Evolutionary conservation across 1,284 basidiomycete species (phyloP), one percentile per base, ranked within the genome.

Genomic region (Microbotryum lychnidis-dioicae): DNA sequence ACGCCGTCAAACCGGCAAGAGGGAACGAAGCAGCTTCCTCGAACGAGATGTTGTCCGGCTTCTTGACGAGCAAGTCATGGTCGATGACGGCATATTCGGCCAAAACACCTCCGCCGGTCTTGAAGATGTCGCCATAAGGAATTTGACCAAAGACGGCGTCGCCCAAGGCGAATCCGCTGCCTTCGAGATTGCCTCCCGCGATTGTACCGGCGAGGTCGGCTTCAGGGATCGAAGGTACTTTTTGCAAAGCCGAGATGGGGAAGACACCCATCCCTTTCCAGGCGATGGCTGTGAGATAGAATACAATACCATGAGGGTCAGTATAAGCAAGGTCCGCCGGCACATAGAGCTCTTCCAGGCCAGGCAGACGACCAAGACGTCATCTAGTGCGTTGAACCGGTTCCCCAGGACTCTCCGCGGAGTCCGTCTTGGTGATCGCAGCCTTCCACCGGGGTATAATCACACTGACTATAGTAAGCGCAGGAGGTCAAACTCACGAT

Each of bases 141-240:
- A 61, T 60, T 45, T 69, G 56, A 6, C 85, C 86, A 69, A 82
- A 83, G 1, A 87, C 81, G 50, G 79, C 76, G 62, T 87, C 83
- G 1, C 85, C 86, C 12, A 75, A 73, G 2, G 75, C 74, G 68
- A 83, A 83, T 6, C 76, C 74, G 0, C 81, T 77, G 25, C 77
- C 61, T 7, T 9, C 18, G 16, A 64, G 78, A 63, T 84, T 82
- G 0, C 79, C 75, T 57, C 83, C 79, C 20, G 80, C 80, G n/a
- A 87, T 74, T 2, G 81, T 74, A 2, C 86, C 87, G 0, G 84
- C 75, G 49, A 87, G 73, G 68, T 88, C 87, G 57, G 16, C 8
- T 46, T 68, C 66, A 12, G 66, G 64, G 1, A 62, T 44, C 14
- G 33, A 47, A 4, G 66, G 66, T 4, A 31, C 27, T 20, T 55